These are phyloP conservation scores for Carex cristatella DNA, from an alignment of 176 grass and related monocot species.

Conservation along the genomic window DNA sequence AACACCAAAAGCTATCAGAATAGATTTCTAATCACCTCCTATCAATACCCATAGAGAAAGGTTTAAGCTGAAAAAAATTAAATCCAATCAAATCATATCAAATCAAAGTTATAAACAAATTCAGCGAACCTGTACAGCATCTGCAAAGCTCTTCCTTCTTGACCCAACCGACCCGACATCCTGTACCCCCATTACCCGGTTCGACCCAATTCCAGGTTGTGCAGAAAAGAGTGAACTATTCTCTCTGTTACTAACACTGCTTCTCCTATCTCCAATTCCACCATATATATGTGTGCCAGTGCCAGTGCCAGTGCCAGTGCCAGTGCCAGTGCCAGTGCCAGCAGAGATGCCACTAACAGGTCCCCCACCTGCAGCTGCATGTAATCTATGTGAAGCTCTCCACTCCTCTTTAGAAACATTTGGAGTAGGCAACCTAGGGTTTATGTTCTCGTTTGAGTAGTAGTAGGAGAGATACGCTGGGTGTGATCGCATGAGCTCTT, in stretches of 20 bases:
- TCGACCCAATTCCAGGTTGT: conserved; percentile 44
- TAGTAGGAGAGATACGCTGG: conserved; percentile 73
- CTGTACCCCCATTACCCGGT: conserved; percentile 48
- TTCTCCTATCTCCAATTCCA: conserved; percentile 58
- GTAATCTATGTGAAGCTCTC: conserved; percentile 60
- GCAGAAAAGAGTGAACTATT: conserved; percentile 56
- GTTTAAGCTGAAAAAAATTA: background rate
- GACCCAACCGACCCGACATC: conserved; percentile 38
- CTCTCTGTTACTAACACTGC: conserved; percentile 26
- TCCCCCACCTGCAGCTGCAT: conserved; percentile 1
- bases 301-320: background rate
- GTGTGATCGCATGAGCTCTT: conserved; percentile 71
- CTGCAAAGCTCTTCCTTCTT: conserved; percentile 74
- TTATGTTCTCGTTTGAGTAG: conserved; percentile 81
- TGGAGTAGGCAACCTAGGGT: conserved; percentile 77
- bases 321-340: background rate
- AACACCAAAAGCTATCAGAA: background rate
- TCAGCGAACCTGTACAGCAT: conserved; percentile 70
- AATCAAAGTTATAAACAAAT: background rate
- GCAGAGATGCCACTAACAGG: conserved; percentile 6
- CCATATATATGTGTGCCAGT: conserved; percentile 18
- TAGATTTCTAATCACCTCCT: background rate
- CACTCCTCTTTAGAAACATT: conserved; percentile 83
- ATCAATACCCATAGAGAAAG: background rate
- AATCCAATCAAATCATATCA: background rate